These are phyloP conservation scores for Tribonema minus DNA, from an alignment of 108 stramenopile species.

Conservation along the genomic window DNA sequence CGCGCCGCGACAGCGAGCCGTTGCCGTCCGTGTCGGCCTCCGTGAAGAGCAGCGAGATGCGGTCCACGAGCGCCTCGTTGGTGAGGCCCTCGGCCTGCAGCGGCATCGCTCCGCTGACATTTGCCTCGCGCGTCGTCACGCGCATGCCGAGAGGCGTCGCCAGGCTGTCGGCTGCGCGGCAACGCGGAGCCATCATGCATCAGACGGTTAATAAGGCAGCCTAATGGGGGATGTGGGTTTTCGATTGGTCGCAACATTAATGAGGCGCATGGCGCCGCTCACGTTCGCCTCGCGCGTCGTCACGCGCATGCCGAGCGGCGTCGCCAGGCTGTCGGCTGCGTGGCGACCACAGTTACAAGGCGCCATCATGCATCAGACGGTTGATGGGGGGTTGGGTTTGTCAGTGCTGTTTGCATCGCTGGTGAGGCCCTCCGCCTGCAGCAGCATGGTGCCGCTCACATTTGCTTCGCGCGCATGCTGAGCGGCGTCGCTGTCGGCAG, in stretches of 20 bases:
- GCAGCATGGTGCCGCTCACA: neutral
- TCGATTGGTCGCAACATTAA: too few species aligned
- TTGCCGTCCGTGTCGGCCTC: conserved; percentile 40
- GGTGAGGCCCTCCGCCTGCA: neutral
- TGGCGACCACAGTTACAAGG: conserved; percentile 1
- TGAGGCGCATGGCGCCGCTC: too few species aligned
- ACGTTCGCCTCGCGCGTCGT: neutral
- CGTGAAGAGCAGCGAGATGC: conserved; percentile 31
- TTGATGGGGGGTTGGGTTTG: too few species aligned
- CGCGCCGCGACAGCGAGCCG: conserved; percentile 17
- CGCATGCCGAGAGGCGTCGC: neutral
- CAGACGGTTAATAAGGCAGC: too few species aligned
- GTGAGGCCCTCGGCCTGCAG: neutral
- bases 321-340: neutral
- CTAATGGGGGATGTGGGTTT: too few species aligned
- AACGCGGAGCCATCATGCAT: neutral
- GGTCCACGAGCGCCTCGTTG: conserved; percentile 13
- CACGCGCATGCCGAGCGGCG: neutral
- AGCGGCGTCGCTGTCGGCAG: too few species aligned
- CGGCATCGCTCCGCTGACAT: neutral
- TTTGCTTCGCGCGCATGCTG: neutral
- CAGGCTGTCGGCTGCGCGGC: neutral
- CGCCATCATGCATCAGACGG: too few species aligned
- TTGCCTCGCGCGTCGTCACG: neutral
- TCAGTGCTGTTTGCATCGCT: too few species aligned